Base-by-base conservation (phyloP, 2,329 filamentous ascomycete genomes). In the Dactylellina cionopaga region DNA sequence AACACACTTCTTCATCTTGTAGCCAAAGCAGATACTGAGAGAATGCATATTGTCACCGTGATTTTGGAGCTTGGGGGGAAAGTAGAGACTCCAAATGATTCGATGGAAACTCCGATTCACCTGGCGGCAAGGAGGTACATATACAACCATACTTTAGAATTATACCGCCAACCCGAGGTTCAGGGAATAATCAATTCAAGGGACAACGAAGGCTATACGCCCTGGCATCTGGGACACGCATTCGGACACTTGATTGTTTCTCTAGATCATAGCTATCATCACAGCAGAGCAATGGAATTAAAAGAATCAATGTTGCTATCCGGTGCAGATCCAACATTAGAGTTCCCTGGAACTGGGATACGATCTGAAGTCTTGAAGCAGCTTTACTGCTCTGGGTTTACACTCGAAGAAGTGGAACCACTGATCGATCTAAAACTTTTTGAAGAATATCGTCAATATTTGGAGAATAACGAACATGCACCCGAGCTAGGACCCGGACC, bases 1-100 rank as follows among this genome's bases (percentile, higher is more conserved):
- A 59, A 59, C 37, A 59, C 55, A 5, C n/a, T 59, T n/a, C 31
- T 59, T 13, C 51, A 56, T 15, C 17, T 41, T 22, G 2, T 11
- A 17, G 15, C 19, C 17, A 29, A 29, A 7, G 43, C 10, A 47
- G n/a, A n/a, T n/a, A n/a, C n/a, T n/a, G n/a, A n/a, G n/a, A n/a
- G n/a, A n/a, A n/a, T n/a, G n/a, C n/a, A n/a, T n/a, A n/a, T n/a
- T n/a, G n/a, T n/a, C n/a, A n/a, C n/a, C n/a, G n/a, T n/a, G n/a
- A 31, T 49, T 5, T 25, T 29, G 10, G 22, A 9, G 13, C 27
- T 27, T 5, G 46, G 46, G 25, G 46, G 2, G 10, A 19, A 25
- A 1, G 24, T 49, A 9, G 46, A 49, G 9, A 49, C 29, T 17
- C 24, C 15, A 6, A 49, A 49, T n/a, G 29, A 49, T n/a, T 5